phyloP scores from a whole-genome alignment of 139 green algal genomes.

The Chlorella sp. region DNA sequence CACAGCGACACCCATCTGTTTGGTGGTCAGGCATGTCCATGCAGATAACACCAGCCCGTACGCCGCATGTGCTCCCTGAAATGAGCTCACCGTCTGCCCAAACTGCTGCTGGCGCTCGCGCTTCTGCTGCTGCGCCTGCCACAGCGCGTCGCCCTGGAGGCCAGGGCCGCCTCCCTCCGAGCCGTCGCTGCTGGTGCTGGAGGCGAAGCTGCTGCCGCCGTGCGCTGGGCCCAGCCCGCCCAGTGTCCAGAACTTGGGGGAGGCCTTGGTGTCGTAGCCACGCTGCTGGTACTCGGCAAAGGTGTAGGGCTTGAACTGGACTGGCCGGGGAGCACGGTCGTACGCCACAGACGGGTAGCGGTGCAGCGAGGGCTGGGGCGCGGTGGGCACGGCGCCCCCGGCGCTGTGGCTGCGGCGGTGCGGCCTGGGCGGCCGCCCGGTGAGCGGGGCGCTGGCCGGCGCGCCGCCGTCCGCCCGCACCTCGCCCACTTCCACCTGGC shows the following conservation, averaged over 20 bases:
- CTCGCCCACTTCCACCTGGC: background rate
- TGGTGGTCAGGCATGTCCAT: background rate
- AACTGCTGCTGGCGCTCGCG: constrained; percentile 65
- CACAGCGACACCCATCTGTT: background rate
- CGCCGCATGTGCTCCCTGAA: too few species aligned
- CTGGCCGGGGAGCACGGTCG: constrained; percentile 37
- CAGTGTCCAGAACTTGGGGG: constrained; percentile 74
- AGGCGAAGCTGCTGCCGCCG: constrained; percentile 27
- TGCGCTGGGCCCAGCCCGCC: constrained; percentile 73
- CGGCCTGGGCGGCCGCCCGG: background rate
- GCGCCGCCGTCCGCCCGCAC: background rate
- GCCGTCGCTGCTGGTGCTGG: too few species aligned
- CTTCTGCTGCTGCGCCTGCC: constrained; percentile 54
- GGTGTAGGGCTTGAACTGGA: constrained; percentile 47
- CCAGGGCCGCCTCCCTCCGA: constrained; percentile 12
- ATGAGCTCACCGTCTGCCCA: constrained; percentile 35
- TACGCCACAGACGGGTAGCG: constrained; percentile 27
- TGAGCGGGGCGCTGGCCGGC: background rate
- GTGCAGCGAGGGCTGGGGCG: background rate
- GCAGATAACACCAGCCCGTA: too few species aligned
- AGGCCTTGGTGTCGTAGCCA: constrained; percentile 65
- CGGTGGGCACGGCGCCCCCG: background rate
- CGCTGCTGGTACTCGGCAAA: constrained; percentile 44
- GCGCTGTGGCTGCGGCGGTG: background rate
- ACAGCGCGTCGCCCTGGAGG: constrained; percentile 41